Percentiles rank a stretch among this genome's conserved stretches.
These are phyloP conservation scores for Ustilago cynodontis DNA, from an alignment of 1,284 basidiomycete genomes.

Conservation along the genomic window DNA sequence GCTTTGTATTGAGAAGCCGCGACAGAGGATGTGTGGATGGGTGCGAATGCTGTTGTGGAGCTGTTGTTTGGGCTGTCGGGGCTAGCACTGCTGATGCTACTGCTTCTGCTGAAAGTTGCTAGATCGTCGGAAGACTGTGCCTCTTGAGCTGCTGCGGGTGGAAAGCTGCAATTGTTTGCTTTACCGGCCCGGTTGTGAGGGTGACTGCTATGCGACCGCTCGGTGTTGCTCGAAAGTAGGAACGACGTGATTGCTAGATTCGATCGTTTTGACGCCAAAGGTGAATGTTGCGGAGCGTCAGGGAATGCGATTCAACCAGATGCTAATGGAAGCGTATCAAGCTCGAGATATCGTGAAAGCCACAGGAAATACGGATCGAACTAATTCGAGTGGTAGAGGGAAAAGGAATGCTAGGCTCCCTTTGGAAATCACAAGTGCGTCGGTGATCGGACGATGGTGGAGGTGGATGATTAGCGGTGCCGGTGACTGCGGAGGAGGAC, in stretches of 20 bases:
- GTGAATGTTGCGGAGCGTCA: neutral
- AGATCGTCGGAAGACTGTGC: slow-evolving; percentile 2
- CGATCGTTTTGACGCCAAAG: neutral
- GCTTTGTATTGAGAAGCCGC: slow-evolving; percentile 3
- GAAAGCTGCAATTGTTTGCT: slow-evolving; percentile 29
- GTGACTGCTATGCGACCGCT: slow-evolving; percentile 13
- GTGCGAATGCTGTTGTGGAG: neutral
- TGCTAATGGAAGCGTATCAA: neutral
- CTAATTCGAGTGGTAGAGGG: neutral
- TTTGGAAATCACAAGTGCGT: neutral
- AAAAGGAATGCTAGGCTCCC: neutral
- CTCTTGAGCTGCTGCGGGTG: slow-evolving; percentile 27
- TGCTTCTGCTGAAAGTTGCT: slow-evolving; percentile 6
- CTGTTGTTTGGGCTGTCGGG: neutral
- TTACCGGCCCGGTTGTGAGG: neutral
- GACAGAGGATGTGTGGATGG: slow-evolving; percentile 2
- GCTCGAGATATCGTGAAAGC: neutral
- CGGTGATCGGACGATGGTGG: slow-evolving; percentile 3
- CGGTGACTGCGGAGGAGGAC: slow-evolving; percentile 23
- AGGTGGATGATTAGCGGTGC: slow-evolving; percentile 5
- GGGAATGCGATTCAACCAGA: neutral
- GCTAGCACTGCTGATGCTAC: neutral
- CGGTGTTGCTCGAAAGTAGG: slow-evolving; percentile 13
- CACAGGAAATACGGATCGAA: neutral
- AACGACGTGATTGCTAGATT: slow-evolving; percentile 29